These are phyloP conservation scores for Eucalyptus victrix DNA, from an alignment of 345 rosid genomes.

Conservation along the genomic window DNA sequence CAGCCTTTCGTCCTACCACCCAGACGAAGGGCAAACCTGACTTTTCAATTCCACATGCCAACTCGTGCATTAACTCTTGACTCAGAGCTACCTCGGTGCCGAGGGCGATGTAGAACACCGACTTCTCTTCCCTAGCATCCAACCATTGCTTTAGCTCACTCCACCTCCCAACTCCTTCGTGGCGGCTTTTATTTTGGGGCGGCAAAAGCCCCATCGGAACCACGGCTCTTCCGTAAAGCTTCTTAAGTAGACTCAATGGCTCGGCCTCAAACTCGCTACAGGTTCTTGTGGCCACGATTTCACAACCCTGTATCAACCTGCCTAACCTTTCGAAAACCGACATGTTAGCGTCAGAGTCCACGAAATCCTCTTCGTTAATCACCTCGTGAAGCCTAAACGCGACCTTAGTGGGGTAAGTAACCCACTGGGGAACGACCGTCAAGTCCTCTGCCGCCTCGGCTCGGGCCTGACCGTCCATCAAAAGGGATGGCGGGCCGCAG, in stretches of 20 bases:
- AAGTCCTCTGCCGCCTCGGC: too few relatives aligned
- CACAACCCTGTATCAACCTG: neutral
- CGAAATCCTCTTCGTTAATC: too few relatives aligned
- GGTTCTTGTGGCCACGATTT: neutral
- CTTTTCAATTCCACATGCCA: constrained; percentile 1
- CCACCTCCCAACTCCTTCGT: neutral
- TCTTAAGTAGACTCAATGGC: neutral
- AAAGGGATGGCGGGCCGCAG: too few relatives aligned
- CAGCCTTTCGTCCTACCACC: neutral
- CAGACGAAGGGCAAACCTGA: constrained; percentile 4
- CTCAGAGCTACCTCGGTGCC: neutral
- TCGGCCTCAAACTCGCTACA: constrained; percentile 1
- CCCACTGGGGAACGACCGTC: too few relatives aligned
- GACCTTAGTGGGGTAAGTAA: too few relatives aligned
- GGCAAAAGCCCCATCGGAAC: neutral
- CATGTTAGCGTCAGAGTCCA: too few relatives aligned
- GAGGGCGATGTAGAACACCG: neutral
- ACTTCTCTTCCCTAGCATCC: neutral
- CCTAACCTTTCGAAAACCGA: too few relatives aligned
- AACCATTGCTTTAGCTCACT: neutral
- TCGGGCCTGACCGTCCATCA: too few relatives aligned
- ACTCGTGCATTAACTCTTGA: neutral
- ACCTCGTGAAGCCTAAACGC: too few relatives aligned
- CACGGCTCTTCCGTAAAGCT: neutral
- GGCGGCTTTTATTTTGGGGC: neutral